phyloP scores from a whole-genome alignment of 192 early-diverging fungal genomes.

The Umbelopsis sp. region DNA sequence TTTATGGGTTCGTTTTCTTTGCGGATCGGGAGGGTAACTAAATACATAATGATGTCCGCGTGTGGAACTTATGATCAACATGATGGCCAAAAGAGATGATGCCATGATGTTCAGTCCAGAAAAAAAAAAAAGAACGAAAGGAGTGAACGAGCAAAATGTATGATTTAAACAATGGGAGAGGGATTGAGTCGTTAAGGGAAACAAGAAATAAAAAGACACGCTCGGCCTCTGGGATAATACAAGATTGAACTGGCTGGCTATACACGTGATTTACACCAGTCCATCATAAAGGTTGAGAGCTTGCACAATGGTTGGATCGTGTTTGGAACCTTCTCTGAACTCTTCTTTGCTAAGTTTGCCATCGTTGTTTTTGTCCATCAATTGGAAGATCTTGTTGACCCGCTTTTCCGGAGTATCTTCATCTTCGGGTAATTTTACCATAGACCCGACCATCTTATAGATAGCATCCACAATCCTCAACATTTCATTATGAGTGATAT shows the following conservation, averaged over 20 bases:
- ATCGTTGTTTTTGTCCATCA: conserved; percentile 90
- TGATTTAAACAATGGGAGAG: too few species aligned
- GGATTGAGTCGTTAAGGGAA: too few species aligned
- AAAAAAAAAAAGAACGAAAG: neutral
- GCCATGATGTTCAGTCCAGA: neutral
- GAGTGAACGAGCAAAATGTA: too few species aligned
- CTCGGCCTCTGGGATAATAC: too few species aligned
- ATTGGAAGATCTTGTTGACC: conserved; percentile 86
- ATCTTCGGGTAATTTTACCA: conserved; percentile 87
- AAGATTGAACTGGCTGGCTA: neutral
- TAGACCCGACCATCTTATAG: conserved; percentile 92
- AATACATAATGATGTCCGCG: conserved; percentile 78
- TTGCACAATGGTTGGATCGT: conserved; percentile 86
- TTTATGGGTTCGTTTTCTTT: conserved; percentile 25
- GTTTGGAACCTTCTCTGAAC: conserved; percentile 86
- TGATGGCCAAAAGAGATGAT: conserved; percentile 53
- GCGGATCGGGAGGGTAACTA: conserved; percentile 62
- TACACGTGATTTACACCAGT: conserved; percentile 59
- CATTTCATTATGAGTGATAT: conserved; percentile 90
- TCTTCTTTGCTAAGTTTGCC: conserved; percentile 81
- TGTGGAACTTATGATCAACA: conserved; percentile 69
- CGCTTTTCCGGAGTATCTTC: conserved; percentile 92
- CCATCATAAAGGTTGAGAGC: conserved; percentile 89
- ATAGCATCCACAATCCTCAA: conserved; percentile 90
- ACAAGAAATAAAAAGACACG: too few species aligned